Evolutionary conservation across 2,329 filamentous ascomycete species (phyloP).

Genomic region (Pseudodiploospora longispora): DNA sequence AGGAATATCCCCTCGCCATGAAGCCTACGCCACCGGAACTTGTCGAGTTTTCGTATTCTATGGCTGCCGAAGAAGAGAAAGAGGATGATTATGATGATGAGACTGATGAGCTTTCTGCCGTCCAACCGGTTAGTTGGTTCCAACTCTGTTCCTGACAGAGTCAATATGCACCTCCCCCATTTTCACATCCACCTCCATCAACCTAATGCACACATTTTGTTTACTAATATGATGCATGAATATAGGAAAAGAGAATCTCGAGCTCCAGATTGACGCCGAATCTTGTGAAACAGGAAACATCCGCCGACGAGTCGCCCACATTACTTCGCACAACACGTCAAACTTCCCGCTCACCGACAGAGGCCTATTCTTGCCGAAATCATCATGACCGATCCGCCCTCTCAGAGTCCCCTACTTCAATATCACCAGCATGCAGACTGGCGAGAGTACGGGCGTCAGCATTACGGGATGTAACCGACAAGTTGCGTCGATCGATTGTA

Average conservation of each 20-base stretch:
- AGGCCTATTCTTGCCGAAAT: conserved; percentile 22
- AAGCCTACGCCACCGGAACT: conserved; percentile 75
- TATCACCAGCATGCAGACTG: conserved; percentile 15
- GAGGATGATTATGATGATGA: conserved; percentile 15
- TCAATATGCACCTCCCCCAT: no score
- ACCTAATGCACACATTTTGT: not conserved
- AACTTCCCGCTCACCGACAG: conserved; percentile 25
- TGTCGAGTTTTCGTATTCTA: conserved; percentile 65
- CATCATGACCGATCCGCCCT: conserved; percentile 21
- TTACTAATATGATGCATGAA: no score
- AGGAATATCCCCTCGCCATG: conserved; percentile 81
- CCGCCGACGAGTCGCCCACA: conserved; percentile 17
- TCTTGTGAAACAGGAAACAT: conserved; percentile 17
- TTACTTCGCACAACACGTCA: conserved; percentile 21
- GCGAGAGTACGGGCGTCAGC: conserved; percentile 17
- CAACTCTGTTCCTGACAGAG: not conserved
- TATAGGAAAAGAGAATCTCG: conserved; percentile 13
- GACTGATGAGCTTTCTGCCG: conserved; percentile 1
- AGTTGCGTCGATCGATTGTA: conserved; percentile 25
- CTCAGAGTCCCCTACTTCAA: conserved; percentile 20
- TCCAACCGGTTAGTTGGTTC: conserved; percentile 15
- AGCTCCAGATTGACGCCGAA: conserved; percentile 18
- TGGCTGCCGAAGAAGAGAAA: conserved; percentile 21
- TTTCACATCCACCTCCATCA: no score
- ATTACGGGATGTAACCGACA: conserved; percentile 24